Conservation (phyloP, 306 rosid genomes). For the Luffa acutangula region DNA sequence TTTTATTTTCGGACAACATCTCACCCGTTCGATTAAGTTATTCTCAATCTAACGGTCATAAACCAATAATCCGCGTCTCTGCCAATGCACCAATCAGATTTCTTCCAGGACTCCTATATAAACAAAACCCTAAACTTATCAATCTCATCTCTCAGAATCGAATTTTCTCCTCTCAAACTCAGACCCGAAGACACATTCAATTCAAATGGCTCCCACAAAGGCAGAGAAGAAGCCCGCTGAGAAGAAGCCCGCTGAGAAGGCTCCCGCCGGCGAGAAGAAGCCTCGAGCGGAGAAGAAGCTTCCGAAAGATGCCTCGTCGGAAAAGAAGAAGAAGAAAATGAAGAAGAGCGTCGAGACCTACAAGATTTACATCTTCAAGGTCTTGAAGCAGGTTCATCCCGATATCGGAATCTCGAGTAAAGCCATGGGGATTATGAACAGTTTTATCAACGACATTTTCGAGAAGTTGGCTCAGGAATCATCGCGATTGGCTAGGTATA, state of each 20-base stretch:
- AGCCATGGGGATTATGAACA: conserved; percentile 13
- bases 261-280: conserved; percentile 15
- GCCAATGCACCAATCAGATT: background rate
- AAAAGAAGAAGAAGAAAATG: conserved; percentile 18
- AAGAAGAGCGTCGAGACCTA: conserved; percentile 21
- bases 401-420: conserved; percentile 12
- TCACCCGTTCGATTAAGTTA: background rate
- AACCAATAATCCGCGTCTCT: background rate
- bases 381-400: conserved; percentile 13
- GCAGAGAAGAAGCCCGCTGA: conserved; percentile 4
- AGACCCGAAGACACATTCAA: background rate
- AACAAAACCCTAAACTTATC: background rate
- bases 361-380: conserved; percentile 22
- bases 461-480: conserved; percentile 20
- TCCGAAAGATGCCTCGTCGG: conserved; percentile 13
- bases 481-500: conserved; percentile 9
- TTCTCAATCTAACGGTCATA: background rate
- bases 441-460: conserved; percentile 9
- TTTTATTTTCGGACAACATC: background rate
- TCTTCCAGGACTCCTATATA: background rate
- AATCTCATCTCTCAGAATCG: background rate
- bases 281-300: conserved; percentile 23
- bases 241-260: conserved; percentile 19
- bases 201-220: conserved; percentile 4
- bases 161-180: background rate